Base-by-base conservation (phyloP, 2,329 filamentous ascomycete species). In the Penicillium sp. region DNA sequence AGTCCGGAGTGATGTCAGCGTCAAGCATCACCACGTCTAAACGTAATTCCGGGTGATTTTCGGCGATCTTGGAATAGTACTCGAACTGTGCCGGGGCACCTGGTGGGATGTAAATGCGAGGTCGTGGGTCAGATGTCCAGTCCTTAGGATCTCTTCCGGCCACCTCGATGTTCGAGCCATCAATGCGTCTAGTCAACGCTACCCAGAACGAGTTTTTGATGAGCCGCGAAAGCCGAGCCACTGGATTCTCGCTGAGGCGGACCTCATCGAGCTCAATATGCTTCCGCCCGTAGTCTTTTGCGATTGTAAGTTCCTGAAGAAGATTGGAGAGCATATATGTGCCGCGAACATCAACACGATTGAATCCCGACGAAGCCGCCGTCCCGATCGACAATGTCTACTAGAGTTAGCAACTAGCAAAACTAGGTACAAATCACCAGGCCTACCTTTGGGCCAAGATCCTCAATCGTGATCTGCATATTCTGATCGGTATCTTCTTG, bases 281-380 rank as follows among this genome's bases (percentile, higher is more conserved):
- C 75, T 92, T 91, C 59, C 91, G 88, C 57, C 91, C 92, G 70
- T 91, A 93, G 72, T 96, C 90, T 80, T 96, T 89, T 63, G 95
- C 95, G 64, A 98, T 83, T 1, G 90, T 95, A 63, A 99, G 84
- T 77, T 99, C 95, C 76, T 99, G 95, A 41, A 98, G 82, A 46
- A 98, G 85, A 73, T 98, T 99, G 61, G 93, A 96, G 57, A 99
- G 84, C 89, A 96, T 96, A 76, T 99, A 99, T 31, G 91, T 98
- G 68, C 95, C 95, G 63, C 93, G 90, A 60, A 99, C 86, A 71
- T 98, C 93, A 74, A 93, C 92, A 62, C 87, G 87, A 70, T 93
- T 93, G 79, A 90, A 86, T 43, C 93, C 93, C 65, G 90, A 91
- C 35, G 93, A 97, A 22, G 85, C 88, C 27, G 90, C 89, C 3